phyloP scores from a whole-genome alignment of 139 green algal genomes.

The Coccomyxa sp. region DNA sequence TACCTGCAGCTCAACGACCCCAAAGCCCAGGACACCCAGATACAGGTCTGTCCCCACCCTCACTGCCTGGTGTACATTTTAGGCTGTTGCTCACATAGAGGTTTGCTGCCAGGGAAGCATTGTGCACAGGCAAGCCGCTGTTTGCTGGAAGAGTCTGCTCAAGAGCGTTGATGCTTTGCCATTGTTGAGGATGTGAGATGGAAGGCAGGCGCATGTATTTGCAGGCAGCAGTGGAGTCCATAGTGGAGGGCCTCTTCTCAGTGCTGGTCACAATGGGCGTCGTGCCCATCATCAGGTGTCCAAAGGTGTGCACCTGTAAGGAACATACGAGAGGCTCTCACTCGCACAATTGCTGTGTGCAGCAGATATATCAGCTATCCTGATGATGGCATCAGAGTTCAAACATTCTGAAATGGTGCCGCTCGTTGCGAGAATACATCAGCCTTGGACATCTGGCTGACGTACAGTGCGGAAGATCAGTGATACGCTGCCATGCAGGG shows the following conservation, averaged over 20 bases:
- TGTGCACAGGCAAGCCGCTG: not conserved
- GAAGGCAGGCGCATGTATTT: no score
- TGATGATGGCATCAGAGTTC: not conserved
- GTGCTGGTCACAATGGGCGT: constrained; percentile 83
- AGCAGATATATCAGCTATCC: not conserved
- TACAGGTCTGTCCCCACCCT: constrained; percentile 56
- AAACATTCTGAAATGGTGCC: no score
- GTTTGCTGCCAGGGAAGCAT: not conserved
- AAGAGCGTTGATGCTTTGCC: no score
- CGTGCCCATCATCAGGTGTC: constrained; percentile 93
- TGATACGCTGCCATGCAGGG: constrained; percentile 29
- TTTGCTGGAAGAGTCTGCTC: no score
- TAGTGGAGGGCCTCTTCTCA: constrained; percentile 93
- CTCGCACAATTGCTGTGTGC: not conserved
- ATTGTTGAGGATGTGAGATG: no score
- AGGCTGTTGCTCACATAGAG: not conserved
- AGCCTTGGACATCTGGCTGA: not conserved
- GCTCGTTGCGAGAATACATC: not conserved
- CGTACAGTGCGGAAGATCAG: not conserved
- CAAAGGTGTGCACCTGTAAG: constrained; percentile 30
- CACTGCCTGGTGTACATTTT: not conserved
- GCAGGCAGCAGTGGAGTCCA: constrained; percentile 47
- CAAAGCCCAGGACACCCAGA: constrained; percentile 71
- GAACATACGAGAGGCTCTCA: no score
- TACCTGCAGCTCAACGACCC: constrained; percentile 96